Conservation (phyloP, 108 stramenopile species). For the Pseudonitzschia multiseries region DNA sequence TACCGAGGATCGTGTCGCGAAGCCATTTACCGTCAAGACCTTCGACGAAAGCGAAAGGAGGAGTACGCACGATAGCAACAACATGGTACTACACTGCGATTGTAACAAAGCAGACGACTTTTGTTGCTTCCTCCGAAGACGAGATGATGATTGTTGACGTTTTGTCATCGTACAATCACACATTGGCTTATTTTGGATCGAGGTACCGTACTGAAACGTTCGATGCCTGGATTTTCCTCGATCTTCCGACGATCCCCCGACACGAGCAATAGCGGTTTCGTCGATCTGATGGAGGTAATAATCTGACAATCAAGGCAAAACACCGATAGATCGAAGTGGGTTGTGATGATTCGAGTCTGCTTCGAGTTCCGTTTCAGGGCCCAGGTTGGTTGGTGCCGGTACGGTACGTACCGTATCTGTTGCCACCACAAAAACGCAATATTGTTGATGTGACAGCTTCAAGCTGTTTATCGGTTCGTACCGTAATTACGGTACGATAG, state of each 20-base stretch:
- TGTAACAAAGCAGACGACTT: not conserved
- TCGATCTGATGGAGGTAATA: too few relatives aligned
- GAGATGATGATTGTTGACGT: not conserved
- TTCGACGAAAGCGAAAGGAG: not conserved
- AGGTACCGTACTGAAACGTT: not conserved
- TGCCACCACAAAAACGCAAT: too few relatives aligned
- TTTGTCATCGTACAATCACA: not conserved
- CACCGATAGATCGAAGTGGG: too few relatives aligned
- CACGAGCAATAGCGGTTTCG: too few relatives aligned
- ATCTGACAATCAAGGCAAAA: too few relatives aligned
- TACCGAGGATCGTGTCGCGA: not conserved
- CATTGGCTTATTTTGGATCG: not conserved
- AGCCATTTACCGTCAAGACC: not conserved
- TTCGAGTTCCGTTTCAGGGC: too few relatives aligned
- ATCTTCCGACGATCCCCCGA: not conserved
- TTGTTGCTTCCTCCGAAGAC: not conserved
- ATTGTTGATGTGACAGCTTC: too few relatives aligned
- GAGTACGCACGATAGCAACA: not conserved
- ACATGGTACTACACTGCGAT: not conserved
- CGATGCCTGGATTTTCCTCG: not conserved
- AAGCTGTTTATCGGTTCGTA: too few relatives aligned
- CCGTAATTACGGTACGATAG: too few relatives aligned
- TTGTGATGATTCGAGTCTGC: too few relatives aligned
- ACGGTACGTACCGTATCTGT: too few relatives aligned
- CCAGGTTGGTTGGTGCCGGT: too few relatives aligned